Conservation (phyloP, 202 grass and related monocot species). For the Cymbopogon flexuosus region DNA sequence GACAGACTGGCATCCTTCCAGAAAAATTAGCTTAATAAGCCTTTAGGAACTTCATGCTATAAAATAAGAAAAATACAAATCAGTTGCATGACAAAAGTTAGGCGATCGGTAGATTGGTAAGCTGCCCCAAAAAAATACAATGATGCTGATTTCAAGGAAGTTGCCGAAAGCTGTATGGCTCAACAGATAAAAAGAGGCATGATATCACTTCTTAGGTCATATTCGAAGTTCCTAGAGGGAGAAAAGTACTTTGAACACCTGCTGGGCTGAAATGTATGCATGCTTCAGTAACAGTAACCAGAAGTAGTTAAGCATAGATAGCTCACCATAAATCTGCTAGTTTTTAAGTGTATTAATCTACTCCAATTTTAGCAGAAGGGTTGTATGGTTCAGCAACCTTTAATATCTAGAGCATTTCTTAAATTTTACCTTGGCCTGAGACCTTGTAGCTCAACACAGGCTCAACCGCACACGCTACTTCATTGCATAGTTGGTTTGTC, state of each 20-base stretch:
- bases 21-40: constrained; percentile 14
- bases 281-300: neutral
- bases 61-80: constrained; percentile 22
- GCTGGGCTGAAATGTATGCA: constrained; percentile 3
- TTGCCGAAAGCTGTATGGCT: constrained; percentile 18
- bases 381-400: constrained; percentile 10
- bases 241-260: constrained; percentile 24
- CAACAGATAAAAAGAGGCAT: constrained; percentile 7
- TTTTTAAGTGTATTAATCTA: neutral
- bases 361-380: neutral
- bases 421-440: neutral
- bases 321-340: neutral
- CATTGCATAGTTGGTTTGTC: neutral
- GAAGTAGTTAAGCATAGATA: neutral
- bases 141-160: neutral
- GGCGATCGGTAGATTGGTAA: constrained; percentile 26
- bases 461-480: constrained; percentile 25
- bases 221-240: constrained; percentile 1
- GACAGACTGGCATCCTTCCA: constrained; percentile 10
- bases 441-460: constrained; percentile 6
- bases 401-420: neutral
- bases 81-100: constrained; percentile 32
- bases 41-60: constrained; percentile 7
- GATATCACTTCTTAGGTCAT: constrained; percentile 21
- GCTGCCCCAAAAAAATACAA: constrained; percentile 9